phyloP scores from a whole-genome alignment of 2,329 filamentous ascomycete species.

The Cordyceps fumosorosea region DNA sequence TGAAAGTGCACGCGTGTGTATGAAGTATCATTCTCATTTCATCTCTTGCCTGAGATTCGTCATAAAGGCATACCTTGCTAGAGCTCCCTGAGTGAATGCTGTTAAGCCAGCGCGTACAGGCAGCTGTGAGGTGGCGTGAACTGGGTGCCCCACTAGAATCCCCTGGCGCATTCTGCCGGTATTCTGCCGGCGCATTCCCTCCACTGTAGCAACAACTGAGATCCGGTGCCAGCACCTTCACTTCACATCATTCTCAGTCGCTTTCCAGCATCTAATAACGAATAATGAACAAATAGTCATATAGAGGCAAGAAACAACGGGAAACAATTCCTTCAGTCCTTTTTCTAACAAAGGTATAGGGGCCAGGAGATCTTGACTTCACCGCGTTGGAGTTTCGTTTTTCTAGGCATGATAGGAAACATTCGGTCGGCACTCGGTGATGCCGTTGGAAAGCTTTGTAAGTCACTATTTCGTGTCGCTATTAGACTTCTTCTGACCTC shows the following conservation, averaged over 20 bases:
- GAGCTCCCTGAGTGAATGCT: no score
- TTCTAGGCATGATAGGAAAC: conserved; percentile 4
- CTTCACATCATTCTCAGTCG: background rate
- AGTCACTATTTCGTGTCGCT: background rate
- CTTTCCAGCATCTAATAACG: background rate
- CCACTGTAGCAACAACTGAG: conserved; percentile 3
- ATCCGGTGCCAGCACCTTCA: background rate
- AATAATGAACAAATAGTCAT: background rate
- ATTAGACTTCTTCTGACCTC: background rate
- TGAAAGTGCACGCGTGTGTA: no score
- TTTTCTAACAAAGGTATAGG: background rate
- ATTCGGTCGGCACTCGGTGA: conserved; percentile 7
- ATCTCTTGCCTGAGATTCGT: no score
- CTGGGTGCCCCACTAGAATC: background rate
- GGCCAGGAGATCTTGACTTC: background rate
- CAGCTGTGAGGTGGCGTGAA: no score
- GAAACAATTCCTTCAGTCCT: background rate
- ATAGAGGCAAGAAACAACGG: background rate
- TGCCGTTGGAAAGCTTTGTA: conserved; percentile 6
- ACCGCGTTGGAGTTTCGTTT: background rate
- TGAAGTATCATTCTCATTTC: no score
- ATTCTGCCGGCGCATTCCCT: conserved; percentile 11
- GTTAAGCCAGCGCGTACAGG: no score
- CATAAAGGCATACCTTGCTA: no score
- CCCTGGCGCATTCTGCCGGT: background rate